Conservation (phyloP, 2,329 filamentous ascomycete species). For the Ceratocystis colombiana region DNA sequence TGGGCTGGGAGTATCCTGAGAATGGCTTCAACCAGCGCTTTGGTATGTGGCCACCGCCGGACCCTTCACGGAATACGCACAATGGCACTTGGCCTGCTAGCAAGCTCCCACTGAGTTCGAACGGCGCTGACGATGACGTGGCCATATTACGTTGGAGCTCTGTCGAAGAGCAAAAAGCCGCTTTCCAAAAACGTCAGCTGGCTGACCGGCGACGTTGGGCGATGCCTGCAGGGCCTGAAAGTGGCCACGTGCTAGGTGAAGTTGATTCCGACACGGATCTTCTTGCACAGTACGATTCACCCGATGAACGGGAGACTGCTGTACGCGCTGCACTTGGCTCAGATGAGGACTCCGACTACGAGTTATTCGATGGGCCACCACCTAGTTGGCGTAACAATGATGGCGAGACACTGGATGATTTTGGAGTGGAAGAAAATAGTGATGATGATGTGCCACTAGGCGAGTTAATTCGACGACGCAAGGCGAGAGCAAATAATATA, state of each 20-base stretch:
- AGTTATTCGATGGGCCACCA: slow-evolving; percentile 28
- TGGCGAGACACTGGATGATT: slow-evolving; percentile 64
- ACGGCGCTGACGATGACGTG: slow-evolving; percentile 32
- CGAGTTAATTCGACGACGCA: slow-evolving; percentile 53
- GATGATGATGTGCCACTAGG: slow-evolving; percentile 59
- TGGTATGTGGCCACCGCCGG: slow-evolving; percentile 52
- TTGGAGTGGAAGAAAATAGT: slow-evolving; percentile 59
- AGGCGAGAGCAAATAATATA: slow-evolving; percentile 32
- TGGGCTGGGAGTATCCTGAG: slow-evolving; percentile 56
- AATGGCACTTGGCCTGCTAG: slow-evolving; percentile 35
- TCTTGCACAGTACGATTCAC: slow-evolving; percentile 37
- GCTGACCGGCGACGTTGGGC: slow-evolving; percentile 38
- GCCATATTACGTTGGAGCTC: slow-evolving; percentile 30
- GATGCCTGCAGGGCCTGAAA: slow-evolving; percentile 38
- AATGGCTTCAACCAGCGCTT: slow-evolving; percentile 63
- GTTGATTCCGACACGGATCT: slow-evolving; percentile 40
- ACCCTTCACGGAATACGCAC: slow-evolving; percentile 50
- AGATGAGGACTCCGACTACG: slow-evolving; percentile 33
- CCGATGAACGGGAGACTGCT: slow-evolving; percentile 35
- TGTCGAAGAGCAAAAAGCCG: slow-evolving; percentile 40
- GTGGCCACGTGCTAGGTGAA: slow-evolving; percentile 43
- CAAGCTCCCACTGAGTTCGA: slow-evolving; percentile 26
- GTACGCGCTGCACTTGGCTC: slow-evolving; percentile 23
- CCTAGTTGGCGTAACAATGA: slow-evolving; percentile 64
- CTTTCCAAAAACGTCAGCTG: slow-evolving; percentile 43